Conservation (phyloP, 805 yeast species). For the Debaryomyces castellii region DNA sequence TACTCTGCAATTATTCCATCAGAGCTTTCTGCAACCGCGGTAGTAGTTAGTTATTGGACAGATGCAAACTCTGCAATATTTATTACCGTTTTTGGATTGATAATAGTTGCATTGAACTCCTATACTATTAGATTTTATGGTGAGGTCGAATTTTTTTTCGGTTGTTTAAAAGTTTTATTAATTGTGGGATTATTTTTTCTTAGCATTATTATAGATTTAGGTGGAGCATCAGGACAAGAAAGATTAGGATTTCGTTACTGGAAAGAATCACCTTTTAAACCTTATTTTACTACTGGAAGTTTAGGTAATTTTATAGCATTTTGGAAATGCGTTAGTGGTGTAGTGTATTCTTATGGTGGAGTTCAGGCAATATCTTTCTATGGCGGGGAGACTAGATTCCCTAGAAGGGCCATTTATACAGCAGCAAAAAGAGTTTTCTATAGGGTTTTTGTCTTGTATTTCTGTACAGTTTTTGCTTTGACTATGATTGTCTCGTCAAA, state of each 20-base stretch:
- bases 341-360: slow-evolving; percentile 38
- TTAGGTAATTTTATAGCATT: slow-evolving; percentile 25
- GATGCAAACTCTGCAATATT: slow-evolving; percentile 44
- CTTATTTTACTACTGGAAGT: slow-evolving; percentile 16
- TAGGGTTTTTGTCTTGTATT: slow-evolving; percentile 28
- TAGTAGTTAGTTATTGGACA: slow-evolving; percentile 46
- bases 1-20: slow-evolving; percentile 35
- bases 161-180: slow-evolving; percentile 22
- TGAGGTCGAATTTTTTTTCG: slow-evolving; percentile 28
- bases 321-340: slow-evolving; percentile 35
- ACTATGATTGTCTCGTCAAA: slow-evolving; percentile 33
- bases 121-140: slow-evolving; percentile 37
- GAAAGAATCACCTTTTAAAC: slow-evolving; percentile 39
- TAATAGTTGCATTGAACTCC: slow-evolving; percentile 33
- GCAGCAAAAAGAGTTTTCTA: slow-evolving; percentile 29
- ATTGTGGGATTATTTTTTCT: slow-evolving; percentile 19
- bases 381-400: slow-evolving; percentile 33
- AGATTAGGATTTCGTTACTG: slow-evolving; percentile 38
- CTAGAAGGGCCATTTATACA: slow-evolving; percentile 28
- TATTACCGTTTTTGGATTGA: slow-evolving; percentile 41
- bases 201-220: slow-evolving; percentile 21
- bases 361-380: slow-evolving; percentile 22
- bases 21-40: slow-evolving; percentile 49
- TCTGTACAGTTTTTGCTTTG: slow-evolving; percentile 28
- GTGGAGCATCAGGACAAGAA: slow-evolving; percentile 23